Evolutionary conservation across 1,284 basidiomycete genomes (phyloP).

Genomic region (Tilletia indica): DNA sequence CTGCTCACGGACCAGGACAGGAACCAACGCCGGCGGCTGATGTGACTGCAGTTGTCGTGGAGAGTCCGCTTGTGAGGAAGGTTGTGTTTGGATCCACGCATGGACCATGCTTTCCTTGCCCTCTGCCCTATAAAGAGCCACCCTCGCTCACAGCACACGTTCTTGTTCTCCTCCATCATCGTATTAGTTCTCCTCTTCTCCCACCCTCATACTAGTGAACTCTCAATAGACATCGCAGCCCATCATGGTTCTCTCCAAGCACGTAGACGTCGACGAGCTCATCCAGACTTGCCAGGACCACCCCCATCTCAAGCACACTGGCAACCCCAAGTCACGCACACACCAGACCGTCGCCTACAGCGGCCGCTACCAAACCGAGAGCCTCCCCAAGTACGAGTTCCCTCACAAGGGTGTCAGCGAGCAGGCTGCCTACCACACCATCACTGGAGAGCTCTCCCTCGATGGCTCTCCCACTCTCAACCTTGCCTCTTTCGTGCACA

Average conservation of each 20-base stretch:
- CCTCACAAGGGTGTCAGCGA: conserved; percentile 57
- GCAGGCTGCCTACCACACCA: conserved; percentile 55
- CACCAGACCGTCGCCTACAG: conserved; percentile 31
- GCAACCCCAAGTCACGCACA: conserved; percentile 22
- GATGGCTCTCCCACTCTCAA: conserved; percentile 68
- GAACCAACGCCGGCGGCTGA: too few species aligned
- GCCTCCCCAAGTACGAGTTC: conserved; percentile 57
- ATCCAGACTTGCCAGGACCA: conserved; percentile 42
- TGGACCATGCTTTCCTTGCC: too few species aligned
- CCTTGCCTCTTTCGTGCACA: conserved; percentile 65
- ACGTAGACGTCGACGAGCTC: conserved; percentile 48
- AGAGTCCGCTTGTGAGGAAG: too few species aligned
- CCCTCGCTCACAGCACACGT: background rate
- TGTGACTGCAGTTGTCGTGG: too few species aligned
- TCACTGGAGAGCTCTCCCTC: background rate
- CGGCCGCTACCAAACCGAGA: conserved; percentile 47
- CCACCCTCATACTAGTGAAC: too few species aligned
- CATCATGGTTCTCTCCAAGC: conserved; percentile 47
- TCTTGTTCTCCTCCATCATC: too few species aligned
- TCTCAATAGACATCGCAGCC: too few species aligned
- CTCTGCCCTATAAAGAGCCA: too few species aligned
- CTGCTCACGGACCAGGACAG: too few species aligned
- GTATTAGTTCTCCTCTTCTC: too few species aligned
- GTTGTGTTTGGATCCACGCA: too few species aligned
- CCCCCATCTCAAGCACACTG: conserved; percentile 35